These are phyloP conservation scores for Blastocystis sp. DNA, from an alignment of 352 stramenopile species.

Conservation along the genomic window DNA sequence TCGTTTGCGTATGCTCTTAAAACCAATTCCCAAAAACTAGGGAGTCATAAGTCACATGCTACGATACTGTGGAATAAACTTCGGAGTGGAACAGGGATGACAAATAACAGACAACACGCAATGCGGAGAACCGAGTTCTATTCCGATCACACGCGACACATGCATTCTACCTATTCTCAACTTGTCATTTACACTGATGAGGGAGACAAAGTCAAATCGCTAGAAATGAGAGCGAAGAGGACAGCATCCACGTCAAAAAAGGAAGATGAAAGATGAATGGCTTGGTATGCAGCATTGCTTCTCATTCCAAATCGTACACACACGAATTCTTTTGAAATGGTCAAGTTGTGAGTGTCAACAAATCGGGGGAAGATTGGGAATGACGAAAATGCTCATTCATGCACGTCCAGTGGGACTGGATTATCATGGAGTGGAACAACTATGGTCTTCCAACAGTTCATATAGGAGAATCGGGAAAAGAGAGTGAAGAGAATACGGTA, in stretches of 20 bases:
- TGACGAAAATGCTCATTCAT: too few relatives aligned
- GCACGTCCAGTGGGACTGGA: too few relatives aligned
- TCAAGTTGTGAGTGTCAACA: too few relatives aligned
- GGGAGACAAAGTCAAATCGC: constrained; percentile 45
- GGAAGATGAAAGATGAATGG: not conserved
- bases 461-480: constrained; percentile 81
- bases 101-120: not conserved
- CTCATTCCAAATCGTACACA: too few relatives aligned
- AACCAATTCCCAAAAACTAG: constrained; percentile 50
- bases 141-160: not conserved
- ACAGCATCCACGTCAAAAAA: not conserved
- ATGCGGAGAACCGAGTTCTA: constrained; percentile 15
- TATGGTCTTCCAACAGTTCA: constrained; percentile 74
- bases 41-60: not conserved
- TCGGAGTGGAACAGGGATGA: not conserved
- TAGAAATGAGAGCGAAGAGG: not conserved
- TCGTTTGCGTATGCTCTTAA: not conserved
- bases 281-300: not conserved
- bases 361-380: too few relatives aligned
- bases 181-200: not conserved
- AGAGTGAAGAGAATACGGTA: constrained; percentile 78
- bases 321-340: too few relatives aligned
- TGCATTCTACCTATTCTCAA: not conserved
- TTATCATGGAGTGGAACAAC: too few relatives aligned
- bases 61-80: constrained; percentile 33